Evolutionary conservation across 2,329 filamentous ascomycete species (phyloP).

Genomic region (Orbilia brochopaga): DNA sequence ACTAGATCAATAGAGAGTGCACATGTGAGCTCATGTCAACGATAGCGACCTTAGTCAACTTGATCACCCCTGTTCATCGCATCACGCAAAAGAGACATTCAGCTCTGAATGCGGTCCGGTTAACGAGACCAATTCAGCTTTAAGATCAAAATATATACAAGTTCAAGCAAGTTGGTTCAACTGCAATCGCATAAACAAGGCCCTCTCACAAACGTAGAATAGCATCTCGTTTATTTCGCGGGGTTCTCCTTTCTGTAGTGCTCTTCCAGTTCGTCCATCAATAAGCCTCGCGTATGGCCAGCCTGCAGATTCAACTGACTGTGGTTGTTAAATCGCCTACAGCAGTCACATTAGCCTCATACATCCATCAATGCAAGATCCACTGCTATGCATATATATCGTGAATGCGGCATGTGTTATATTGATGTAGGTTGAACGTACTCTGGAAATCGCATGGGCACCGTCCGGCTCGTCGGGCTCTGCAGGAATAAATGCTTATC

Average conservation of each 20-base stretch:
- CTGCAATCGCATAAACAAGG: background rate
- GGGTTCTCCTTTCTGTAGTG: constrained; percentile 49
- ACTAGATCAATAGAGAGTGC: too few species aligned
- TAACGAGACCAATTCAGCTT: too few species aligned
- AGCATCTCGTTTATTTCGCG: constrained; percentile 16
- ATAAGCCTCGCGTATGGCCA: constrained; percentile 36
- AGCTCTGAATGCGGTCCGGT: too few species aligned
- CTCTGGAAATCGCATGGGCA: constrained; percentile 45
- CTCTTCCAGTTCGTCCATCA: constrained; percentile 48
- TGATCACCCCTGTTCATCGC: too few species aligned
- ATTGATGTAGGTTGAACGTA: constrained; percentile 39
- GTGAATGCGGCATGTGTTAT: background rate
- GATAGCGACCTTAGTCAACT: too few species aligned
- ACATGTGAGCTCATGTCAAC: background rate
- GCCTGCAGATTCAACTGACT: constrained; percentile 36
- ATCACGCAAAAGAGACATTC: too few species aligned
- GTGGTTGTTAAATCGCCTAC: constrained; percentile 38
- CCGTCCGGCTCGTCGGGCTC: constrained; percentile 14
- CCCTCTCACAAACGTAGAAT: background rate
- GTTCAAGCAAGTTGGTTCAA: background rate
- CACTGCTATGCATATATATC: background rate
- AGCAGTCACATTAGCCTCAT: constrained; percentile 6
- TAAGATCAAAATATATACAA: constrained; percentile 44
- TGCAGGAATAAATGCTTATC: constrained; percentile 41
- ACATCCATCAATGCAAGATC: background rate